Evolutionary conservation across 2,329 filamentous ascomycete species (phyloP).

Genomic region (Colletotrichum godetiae): DNA sequence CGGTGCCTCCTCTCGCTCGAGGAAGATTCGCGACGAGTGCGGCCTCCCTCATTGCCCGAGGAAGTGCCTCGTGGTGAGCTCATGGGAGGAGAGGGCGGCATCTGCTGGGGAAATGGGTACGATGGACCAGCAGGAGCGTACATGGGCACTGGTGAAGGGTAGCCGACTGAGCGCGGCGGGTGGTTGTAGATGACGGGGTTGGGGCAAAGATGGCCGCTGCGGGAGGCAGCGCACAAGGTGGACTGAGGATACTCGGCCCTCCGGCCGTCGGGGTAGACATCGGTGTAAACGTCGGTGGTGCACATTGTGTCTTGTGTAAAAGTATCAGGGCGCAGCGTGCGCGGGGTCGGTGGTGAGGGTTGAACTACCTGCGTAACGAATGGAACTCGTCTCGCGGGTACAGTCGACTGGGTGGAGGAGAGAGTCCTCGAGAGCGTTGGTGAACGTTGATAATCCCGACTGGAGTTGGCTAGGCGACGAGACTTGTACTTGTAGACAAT

Average conservation of each 20-base stretch:
- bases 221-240: conserved; percentile 51
- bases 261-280: conserved; percentile 59
- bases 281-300: conserved; percentile 58
- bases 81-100: conserved; percentile 53
- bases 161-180: conserved; percentile 50
- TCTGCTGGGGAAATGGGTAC: conserved; percentile 43
- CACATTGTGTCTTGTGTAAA: conserved; percentile 57
- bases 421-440: neutral
- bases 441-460: neutral
- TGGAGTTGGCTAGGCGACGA: conserved; percentile 10
- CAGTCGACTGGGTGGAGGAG: neutral
- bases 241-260: conserved; percentile 47
- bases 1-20: conserved; percentile 44
- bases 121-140: conserved; percentile 43
- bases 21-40: conserved; percentile 46
- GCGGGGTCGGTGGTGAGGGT: conserved; percentile 9
- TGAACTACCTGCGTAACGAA: conserved; percentile 28
- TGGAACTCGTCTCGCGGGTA: conserved; percentile 14
- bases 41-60: conserved; percentile 52
- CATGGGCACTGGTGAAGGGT: conserved; percentile 29
- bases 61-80: conserved; percentile 43
- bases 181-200: conserved; percentile 54
- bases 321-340: conserved; percentile 26
- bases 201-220: conserved; percentile 54
- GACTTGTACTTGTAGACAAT: conserved; percentile 25